Conservation (phyloP, 2,329 filamentous ascomycete species). For the Claviceps purpurea region DNA sequence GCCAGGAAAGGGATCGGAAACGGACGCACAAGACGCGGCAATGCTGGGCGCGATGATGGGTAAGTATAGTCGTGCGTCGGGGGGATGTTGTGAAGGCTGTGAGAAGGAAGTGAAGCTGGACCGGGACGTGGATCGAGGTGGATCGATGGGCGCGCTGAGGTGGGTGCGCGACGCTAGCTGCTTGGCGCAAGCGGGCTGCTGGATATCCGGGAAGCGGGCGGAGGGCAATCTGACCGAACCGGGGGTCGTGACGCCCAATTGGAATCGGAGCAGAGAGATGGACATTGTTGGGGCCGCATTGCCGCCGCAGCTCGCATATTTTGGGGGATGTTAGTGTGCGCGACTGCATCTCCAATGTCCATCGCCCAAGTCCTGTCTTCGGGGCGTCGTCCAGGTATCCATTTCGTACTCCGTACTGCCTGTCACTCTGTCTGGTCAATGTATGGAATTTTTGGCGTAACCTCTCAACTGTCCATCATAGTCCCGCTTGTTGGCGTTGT, state of each 20-base stretch:
- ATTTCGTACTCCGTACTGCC: neutral
- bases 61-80: too few species aligned
- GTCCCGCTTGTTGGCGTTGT: neutral
- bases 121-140: too few species aligned
- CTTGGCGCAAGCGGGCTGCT: slow-evolving; percentile 3
- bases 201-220: slow-evolving; percentile 5
- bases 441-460: neutral
- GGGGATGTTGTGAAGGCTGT: too few species aligned
- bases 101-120: too few species aligned
- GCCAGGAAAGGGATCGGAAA: neutral
- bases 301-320: neutral
- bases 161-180: slow-evolving; percentile 2
- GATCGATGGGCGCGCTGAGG: neutral
- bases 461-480: neutral
- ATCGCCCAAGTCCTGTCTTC: neutral
- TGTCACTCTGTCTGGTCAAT: neutral
- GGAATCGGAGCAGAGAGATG: slow-evolving; percentile 1
- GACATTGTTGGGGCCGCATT: neutral
- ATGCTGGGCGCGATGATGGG: neutral
- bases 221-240: slow-evolving; percentile 1
- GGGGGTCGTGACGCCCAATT: slow-evolving; percentile 2
- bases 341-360: neutral
- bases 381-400: neutral
- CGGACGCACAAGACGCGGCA: slow-evolving; percentile 1
- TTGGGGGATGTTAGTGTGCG: neutral